A percentile compares a stretch with the other conserved stretches of the same genome.
Conservation (phyloP, 2,329 filamentous ascomycete genomes). For the Endocalyx cinctus region DNA sequence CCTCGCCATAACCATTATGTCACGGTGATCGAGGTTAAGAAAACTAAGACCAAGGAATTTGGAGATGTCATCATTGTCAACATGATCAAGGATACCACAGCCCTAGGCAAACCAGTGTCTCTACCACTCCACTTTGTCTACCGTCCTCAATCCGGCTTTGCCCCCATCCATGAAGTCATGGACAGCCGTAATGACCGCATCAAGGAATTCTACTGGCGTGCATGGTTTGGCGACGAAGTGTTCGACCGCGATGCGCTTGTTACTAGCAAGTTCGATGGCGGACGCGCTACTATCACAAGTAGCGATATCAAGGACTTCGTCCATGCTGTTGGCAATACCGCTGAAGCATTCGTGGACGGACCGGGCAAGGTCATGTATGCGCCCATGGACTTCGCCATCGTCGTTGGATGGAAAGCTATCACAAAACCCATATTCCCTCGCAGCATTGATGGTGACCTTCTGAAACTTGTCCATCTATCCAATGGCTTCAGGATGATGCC, state of each 20-base stretch:
- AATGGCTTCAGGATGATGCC: constrained; percentile 99
- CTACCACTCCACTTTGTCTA: constrained; percentile 87
- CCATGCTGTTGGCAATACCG: constrained; percentile 96
- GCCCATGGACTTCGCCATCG: constrained; percentile 98
- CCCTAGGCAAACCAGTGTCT: constrained; percentile 74
- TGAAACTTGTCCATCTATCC: constrained; percentile 94
- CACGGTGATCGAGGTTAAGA: constrained; percentile 81
- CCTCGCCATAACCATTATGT: constrained; percentile 80
- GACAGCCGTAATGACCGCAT: constrained; percentile 92
- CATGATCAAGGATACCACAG: constrained; percentile 90
- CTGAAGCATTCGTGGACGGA: constrained; percentile 93
- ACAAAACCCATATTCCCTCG: constrained; percentile 99
- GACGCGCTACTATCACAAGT: constrained; percentile 77
- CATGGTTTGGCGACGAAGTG: constrained; percentile 89
- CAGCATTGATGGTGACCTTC: constrained; percentile 89
- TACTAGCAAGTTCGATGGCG: constrained; percentile 85
- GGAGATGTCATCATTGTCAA: constrained; percentile 85
- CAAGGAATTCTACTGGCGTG: constrained; percentile 98
- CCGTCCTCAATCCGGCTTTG: constrained; percentile 91
- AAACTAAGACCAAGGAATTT: constrained; percentile 69
- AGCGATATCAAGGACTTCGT: constrained; percentile 98
- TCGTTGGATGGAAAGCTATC: constrained; percentile 98
- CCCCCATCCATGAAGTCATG: constrained; percentile 98
- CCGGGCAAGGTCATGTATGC: constrained; percentile 91
- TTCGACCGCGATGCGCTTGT: constrained; percentile 81